phyloP scores from a whole-genome alignment of 2,329 filamentous ascomycete species.

The Botrytis galanthina region DNA sequence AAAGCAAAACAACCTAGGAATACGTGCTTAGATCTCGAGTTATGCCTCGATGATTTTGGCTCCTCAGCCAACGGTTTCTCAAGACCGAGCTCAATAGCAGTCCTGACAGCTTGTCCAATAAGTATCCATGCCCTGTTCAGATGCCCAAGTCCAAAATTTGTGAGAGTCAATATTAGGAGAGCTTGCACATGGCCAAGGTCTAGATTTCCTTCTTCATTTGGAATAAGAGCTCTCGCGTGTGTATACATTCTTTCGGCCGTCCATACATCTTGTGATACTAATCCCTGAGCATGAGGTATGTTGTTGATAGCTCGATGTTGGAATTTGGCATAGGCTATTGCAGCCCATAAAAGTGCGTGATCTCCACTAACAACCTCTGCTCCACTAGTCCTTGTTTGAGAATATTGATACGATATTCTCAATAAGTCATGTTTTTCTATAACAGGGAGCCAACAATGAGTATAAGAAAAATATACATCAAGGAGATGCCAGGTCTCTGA shows the following conservation, averaged over 20 bases:
- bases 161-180: slow-evolving; percentile 57
- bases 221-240: slow-evolving; percentile 50
- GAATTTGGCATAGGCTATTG: slow-evolving; percentile 55
- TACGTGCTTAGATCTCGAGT: slow-evolving; percentile 42
- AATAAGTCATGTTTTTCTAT: slow-evolving; percentile 57
- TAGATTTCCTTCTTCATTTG: slow-evolving; percentile 47
- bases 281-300: slow-evolving; percentile 31
- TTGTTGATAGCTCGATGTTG: slow-evolving; percentile 43
- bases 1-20: slow-evolving; percentile 60
- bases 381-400: slow-evolving; percentile 24
- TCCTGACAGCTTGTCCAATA: slow-evolving; percentile 61
- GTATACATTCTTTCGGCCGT: slow-evolving; percentile 47
- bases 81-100: slow-evolving; percentile 46
- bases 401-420: slow-evolving; percentile 37
- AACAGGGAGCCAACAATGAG: slow-evolving; percentile 74
- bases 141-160: slow-evolving; percentile 60
- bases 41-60: slow-evolving; percentile 30
- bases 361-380: slow-evolving; percentile 35
- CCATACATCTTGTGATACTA: slow-evolving; percentile 27
- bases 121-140: slow-evolving; percentile 60
- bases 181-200: slow-evolving; percentile 55
- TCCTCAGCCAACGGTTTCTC: slow-evolving; percentile 36
- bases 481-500: slow-evolving; percentile 49
- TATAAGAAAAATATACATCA: slow-evolving; percentile 73
- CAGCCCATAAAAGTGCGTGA: slow-evolving; percentile 60